Conservation (phyloP, 768 basidiomycete genomes). For the Xerocomellus amylosporus region DNA sequence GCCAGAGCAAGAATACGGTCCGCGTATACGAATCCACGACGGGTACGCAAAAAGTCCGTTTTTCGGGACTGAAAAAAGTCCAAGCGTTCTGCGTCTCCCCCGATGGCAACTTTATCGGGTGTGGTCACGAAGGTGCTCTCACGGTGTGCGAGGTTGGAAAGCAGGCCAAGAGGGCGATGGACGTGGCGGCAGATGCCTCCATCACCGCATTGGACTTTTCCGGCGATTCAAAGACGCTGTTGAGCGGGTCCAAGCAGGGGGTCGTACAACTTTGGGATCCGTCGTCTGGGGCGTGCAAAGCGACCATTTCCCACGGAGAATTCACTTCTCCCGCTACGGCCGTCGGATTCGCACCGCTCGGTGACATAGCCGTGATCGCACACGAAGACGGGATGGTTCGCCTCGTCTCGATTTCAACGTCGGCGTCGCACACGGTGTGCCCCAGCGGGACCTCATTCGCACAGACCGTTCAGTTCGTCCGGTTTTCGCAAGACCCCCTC, state of each 20-base stretch:
- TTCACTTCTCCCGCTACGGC: not conserved
- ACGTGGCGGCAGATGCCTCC: not conserved
- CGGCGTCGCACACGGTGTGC: not conserved
- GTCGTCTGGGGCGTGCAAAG: constrained; percentile 3
- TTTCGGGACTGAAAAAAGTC: constrained; percentile 6
- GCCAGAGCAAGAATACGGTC: not conserved
- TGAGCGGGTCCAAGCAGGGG: constrained; percentile 8
- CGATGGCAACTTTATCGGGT: constrained; percentile 4
- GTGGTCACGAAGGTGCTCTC: constrained; percentile 9
- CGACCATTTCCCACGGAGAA: not conserved
- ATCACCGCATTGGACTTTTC: constrained; percentile 14
- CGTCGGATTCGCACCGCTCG: constrained; percentile 5
- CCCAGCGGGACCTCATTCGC: not conserved
- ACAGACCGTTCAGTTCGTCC: not conserved
- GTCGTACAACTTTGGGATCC: constrained; percentile 15
- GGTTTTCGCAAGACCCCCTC: constrained; percentile 2
- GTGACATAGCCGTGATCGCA: constrained; percentile 1
- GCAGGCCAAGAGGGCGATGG: not conserved
- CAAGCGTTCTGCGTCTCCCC: constrained; percentile 1
- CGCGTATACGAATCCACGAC: constrained; percentile 6
- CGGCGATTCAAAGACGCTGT: constrained; percentile 5
- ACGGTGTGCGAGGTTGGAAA: constrained; percentile 1
- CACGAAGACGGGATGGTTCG: constrained; percentile 7
- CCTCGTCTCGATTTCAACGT: not conserved
- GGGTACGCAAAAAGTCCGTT: constrained; percentile 1